Evolutionary conservation across 768 basidiomycete species (phyloP), one percentile per base, ranked within the genome.

Genomic region (Amanita pseudoporphyria): DNA sequence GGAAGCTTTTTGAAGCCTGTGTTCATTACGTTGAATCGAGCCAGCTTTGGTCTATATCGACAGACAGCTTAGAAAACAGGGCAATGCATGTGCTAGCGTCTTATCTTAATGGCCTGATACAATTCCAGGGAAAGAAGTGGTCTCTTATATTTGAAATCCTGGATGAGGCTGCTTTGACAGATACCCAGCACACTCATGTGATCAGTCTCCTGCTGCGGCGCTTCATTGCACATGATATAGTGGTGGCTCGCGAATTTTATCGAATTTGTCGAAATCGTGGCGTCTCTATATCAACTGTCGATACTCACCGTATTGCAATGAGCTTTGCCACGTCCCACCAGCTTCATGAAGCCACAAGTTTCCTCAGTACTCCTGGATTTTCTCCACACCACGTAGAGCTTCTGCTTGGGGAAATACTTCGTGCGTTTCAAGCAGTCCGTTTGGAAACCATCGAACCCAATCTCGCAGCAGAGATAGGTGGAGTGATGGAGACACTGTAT

Each of bases 401-500:
- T 28, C 52, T 79, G 5, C 44, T 78, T 21, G 57, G 62, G 13
- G 56, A 63, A 5, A 62, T 77, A 26, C 64, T 76, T 18, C 60
- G 63, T 6, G 56, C 58, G 12, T 63, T 78, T 37, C 67, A 67
- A 44, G 47, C 57, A 13, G 64, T 66, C 35, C 60, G 69, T 30
- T 60, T 54, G 32, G 57, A 60, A 43, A 62, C 56, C 43, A 55
- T 69, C 1, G 58, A 67, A 13, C 47, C 63, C 5, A 43, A 46
- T 4, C 56, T 68, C 22, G 66, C 67, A n/a, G 51, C 57, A 19
- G 53, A 59, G 4, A 44, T 81, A 21, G 65, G 60, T 9, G 52
- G 67, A n/a, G 58, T 58, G 5, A 57, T 80, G 32, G 53, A 52
- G 38, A 57, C 56, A 1, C 50, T 76, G 30, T 80, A 74, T 50